Percentiles rank a stretch among this genome's conserved stretches.
Evolutionary conservation across 2,329 filamentous ascomycete genomes (phyloP).

Genomic region (Aspergillus hortae): DNA sequence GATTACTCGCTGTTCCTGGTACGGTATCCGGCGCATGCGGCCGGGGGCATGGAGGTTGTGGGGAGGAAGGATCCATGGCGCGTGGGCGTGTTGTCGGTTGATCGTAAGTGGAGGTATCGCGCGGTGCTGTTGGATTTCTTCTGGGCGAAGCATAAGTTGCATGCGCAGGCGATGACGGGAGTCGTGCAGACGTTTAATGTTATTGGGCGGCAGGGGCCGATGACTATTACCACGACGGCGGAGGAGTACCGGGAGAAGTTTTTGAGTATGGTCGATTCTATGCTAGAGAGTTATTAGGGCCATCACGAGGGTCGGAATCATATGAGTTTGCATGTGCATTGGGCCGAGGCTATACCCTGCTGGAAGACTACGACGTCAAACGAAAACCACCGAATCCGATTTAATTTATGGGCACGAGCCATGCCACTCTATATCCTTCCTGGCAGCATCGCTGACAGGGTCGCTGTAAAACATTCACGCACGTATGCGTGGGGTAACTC

Average conservation of each 20-base stretch:
- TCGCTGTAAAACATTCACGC: not conserved
- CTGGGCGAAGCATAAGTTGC: conserved; percentile 70
- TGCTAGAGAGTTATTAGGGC: conserved; percentile 36
- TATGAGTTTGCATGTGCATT: not conserved
- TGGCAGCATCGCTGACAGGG: no score
- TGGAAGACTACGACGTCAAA: not conserved
- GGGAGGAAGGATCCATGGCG: conserved; percentile 52
- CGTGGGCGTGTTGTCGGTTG: conserved; percentile 57
- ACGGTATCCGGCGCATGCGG: conserved; percentile 47
- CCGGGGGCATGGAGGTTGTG: conserved; percentile 27
- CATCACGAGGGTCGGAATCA: not conserved
- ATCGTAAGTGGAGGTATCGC: conserved; percentile 65
- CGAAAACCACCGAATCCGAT: no score
- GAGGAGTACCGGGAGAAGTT: conserved; percentile 63
- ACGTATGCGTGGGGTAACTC: not conserved
- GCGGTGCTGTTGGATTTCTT: conserved; percentile 71
- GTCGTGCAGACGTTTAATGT: conserved; percentile 63
- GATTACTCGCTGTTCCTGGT: conserved; percentile 75
- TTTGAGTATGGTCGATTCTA: conserved; percentile 49
- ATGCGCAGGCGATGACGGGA: conserved; percentile 63
- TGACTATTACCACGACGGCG: conserved; percentile 70
- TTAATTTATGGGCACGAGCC: no score
- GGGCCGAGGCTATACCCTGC: not conserved
- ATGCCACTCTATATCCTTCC: no score
- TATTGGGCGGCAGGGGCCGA: conserved; percentile 62